Evolutionary conservation across 768 basidiomycete genomes (phyloP).

Genomic region (Tephrocybe sp.): DNA sequence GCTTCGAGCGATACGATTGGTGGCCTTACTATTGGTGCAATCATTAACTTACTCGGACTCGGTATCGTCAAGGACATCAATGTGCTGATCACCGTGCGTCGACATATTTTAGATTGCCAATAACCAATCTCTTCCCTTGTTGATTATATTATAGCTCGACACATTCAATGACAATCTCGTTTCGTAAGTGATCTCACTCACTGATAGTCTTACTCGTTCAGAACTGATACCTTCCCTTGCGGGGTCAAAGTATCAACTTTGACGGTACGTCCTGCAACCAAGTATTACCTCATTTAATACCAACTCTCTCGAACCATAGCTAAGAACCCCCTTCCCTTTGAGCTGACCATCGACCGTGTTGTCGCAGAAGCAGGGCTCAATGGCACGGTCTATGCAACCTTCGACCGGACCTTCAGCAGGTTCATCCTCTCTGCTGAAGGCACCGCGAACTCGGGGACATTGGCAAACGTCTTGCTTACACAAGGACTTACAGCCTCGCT

Average conservation of each 20-base stretch:
- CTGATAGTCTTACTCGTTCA: not conserved
- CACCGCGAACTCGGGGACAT: constrained; percentile 57
- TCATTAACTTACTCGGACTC: constrained; percentile 39
- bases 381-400: constrained; percentile 55
- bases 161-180: constrained; percentile 35
- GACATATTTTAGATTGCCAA: not conserved
- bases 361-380: constrained; percentile 48
- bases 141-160: constrained; percentile 32
- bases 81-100: constrained; percentile 35
- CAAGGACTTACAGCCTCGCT: constrained; percentile 52
- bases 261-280: constrained; percentile 26
- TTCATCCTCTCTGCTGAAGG: constrained; percentile 49
- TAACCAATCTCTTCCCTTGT: too few species aligned
- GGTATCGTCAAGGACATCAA: constrained; percentile 41
- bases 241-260: constrained; percentile 35
- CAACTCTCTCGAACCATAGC: constrained; percentile 21
- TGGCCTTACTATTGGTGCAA: constrained; percentile 30
- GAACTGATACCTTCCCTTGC: too few species aligned
- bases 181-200: constrained; percentile 25
- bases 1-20: constrained; percentile 20
- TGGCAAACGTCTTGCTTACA: constrained; percentile 54
- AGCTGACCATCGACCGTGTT: constrained; percentile 45
- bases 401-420: constrained; percentile 57
- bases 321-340: constrained; percentile 44
- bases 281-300: not conserved